phyloP scores from a whole-genome alignment of 2,329 filamentous ascomycete species.

The Biscogniauxia marginata region DNA sequence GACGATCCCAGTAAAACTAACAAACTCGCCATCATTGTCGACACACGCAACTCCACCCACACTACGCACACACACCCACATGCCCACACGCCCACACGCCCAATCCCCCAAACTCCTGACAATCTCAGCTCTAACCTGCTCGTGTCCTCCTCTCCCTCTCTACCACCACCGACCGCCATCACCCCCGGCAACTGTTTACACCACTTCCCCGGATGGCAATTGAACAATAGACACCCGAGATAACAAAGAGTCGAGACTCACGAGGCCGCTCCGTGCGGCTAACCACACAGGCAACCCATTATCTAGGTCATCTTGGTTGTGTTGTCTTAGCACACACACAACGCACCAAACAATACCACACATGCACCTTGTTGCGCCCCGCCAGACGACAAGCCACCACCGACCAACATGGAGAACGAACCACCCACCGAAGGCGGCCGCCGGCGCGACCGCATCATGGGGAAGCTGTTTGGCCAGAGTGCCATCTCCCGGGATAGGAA shows the following conservation, averaged over 20 bases:
- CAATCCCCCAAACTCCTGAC: background rate
- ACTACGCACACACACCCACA: background rate
- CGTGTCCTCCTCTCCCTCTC: background rate
- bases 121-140: background rate
- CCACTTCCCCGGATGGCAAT: background rate
- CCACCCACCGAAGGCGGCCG: conserved; percentile 27
- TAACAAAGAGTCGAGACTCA: background rate
- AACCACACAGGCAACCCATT: background rate
- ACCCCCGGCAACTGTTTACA: background rate
- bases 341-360: conserved; percentile 1
- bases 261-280: background rate
- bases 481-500: conserved; percentile 35
- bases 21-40: background rate
- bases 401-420: conserved; percentile 32
- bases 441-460: conserved; percentile 53
- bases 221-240: background rate
- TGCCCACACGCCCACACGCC: background rate
- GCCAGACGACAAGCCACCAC: conserved; percentile 7
- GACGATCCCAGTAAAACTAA: background rate
- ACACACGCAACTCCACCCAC: background rate
- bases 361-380: conserved; percentile 17
- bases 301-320: background rate
- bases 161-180: background rate
- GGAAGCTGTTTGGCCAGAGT: conserved; percentile 56
- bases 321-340: background rate